Evolutionary conservation across 208 protist species (phyloP), one percentile per base, ranked within the genome.

Genomic region (Tritrichomonas musculus): DNA sequence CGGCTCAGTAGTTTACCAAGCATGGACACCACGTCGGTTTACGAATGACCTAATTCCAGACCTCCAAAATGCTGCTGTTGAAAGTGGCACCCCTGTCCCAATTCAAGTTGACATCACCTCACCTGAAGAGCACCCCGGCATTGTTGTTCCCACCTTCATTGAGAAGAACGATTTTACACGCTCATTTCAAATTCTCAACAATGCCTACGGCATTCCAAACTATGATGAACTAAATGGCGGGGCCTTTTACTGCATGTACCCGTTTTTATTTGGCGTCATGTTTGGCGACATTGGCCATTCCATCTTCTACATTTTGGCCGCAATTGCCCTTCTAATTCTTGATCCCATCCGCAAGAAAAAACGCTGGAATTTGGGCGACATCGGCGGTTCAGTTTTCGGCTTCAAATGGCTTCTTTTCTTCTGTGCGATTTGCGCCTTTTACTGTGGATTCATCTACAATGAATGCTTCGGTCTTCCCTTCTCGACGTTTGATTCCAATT

Each of bases 231-330:
- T 95, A 25, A 96, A 96, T 82, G 94, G 93, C 36, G 94, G 88
- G 53, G 92, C 64, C 20, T 69, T 77, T 44, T 80, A 69, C 36
- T 97, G 99, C 57, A 99, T 98, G 66, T 99, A 99, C 95, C 99
- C 99, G 39, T 99, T 99, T 96, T 96, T 99, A 8, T 99, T 99
- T 95, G 98, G 97, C 84, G 96, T 99, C 92, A 99, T 99, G 99
- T 99, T 99, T 96, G 99, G 99, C 92, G 99, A 99, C 95, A 95
- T 99, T 60, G 98, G 98, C 57, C 99, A 99, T 96, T 98, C 98
- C 33, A 92, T 92, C 30, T 93, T 95, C 41, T 94, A 95, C 39
- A 22, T 95, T 36, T 25, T 95, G 25, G 92, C 53, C 4, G 25
- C 94, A 1, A 33, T 95, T 49, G 77, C 41, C 20, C 33, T 88